Base-by-base conservation (phyloP, 805 yeast species). In the Ascoidea rubescens region DNA sequence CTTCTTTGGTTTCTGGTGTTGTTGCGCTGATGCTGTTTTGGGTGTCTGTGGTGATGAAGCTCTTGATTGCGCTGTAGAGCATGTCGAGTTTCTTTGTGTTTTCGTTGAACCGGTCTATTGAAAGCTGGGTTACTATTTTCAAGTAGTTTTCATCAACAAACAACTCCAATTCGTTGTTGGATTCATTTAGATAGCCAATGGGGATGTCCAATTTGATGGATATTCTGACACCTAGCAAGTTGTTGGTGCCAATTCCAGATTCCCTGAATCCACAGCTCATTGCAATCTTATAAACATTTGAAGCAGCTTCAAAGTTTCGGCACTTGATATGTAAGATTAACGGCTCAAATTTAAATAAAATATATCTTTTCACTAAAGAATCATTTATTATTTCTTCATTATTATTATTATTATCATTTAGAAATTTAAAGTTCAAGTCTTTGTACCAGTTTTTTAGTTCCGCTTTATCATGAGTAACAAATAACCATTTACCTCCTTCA, bases 241-340 rank as follows among this genome's bases (percentile, higher is more conserved):
- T 77, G 59, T 87, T 86, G 33, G 81, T 72, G 5, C 95, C 95
- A 48, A 88, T 86, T 0, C 96, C 96, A 33, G 87, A 75, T 64
- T 88, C 96, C 60, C 96, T 72, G 60, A 84, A 88, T 2, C 96
- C 96, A 66, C 93, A 83, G 1, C 76, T 74, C 87, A 87, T 82
- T 0, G 95, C 95, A 0, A 77, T 66, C 44, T 80, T 77, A 56
- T 81, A 86, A 8, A 88, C 64, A 45, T 66, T 66, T n/a, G 74
- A 71, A 0, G 96, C 95, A 5, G 73, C 65, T 12, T 65, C 68
- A 31, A 72, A 65, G 57, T 79, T 74, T 48, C 91, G 71, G 60
- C 96, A 86, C 60, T 86, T 83, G 5, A 88, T 88, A 64, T 88
- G 96, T 49, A 87, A 67, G 49, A 88, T 87, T 63, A 88, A 73